phyloP scores from a whole-genome alignment of 371 early-diverging fungal species.

The Haplosporangium sp. region DNA sequence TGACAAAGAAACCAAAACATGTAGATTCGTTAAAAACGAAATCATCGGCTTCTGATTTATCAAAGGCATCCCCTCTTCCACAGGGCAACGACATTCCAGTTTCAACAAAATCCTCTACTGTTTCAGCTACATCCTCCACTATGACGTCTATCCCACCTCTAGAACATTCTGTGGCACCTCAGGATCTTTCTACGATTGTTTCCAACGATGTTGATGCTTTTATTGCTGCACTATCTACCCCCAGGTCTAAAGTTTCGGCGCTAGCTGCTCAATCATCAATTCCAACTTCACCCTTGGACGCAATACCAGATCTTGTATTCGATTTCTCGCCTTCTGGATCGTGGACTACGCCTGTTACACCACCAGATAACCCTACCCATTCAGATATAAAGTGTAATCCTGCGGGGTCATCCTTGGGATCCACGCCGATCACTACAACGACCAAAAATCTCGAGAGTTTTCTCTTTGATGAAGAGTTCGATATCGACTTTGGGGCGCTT shows the following conservation, averaged over 20 bases:
- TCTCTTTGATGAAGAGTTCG: conserved; percentile 29
- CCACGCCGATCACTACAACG: not conserved
- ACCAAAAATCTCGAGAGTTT: conserved; percentile 16
- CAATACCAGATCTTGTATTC: conserved; percentile 27
- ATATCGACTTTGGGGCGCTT: conserved; percentile 15
- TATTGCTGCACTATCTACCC: too few species aligned
- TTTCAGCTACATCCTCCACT: not conserved
- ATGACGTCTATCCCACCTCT: not conserved
- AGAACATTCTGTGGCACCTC: not conserved
- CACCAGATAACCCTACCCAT: conserved; percentile 24
- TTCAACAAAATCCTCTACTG: not conserved
- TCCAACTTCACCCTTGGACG: conserved; percentile 2
- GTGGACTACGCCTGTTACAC: conserved; percentile 42
- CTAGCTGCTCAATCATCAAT: not conserved
- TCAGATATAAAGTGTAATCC: not conserved
- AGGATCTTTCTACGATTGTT: not conserved
- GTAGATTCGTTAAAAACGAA: not conserved
- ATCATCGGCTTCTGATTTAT: not conserved
- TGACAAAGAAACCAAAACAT: not conserved
- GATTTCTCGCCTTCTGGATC: conserved; percentile 23
- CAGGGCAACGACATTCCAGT: not conserved
- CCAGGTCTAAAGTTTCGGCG: not conserved
- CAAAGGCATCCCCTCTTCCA: not conserved
- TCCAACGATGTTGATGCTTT: not conserved
- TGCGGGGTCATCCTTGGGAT: not conserved